Base-by-base conservation (phyloP, 2,329 filamentous ascomycete genomes). In the Epichloe hybrida region DNA sequence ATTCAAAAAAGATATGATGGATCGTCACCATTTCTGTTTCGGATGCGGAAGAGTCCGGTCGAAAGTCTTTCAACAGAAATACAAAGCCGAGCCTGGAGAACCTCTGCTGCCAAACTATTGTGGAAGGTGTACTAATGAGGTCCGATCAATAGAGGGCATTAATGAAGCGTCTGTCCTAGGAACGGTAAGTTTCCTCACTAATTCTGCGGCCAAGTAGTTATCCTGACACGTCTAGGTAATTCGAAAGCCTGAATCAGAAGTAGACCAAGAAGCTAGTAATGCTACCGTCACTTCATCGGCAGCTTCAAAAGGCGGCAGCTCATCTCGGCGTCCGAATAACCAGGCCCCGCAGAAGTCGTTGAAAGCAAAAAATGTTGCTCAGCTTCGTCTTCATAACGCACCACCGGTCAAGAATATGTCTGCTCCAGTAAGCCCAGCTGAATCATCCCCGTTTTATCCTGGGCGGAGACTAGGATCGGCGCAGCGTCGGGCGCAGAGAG, bases 1-100 rank as follows among this genome's bases (percentile, higher is more conserved):
- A 20, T 54, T 62, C 8, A 50, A 55, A 3, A 53, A 56, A 27
- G 59, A 58, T 1, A 46, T 61, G 35, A 53, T 57, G 9, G 55
- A 59, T 8, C 34, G 48, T 1, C 58, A 62, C 38, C 71, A 72
- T 49, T 66, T 74, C 20, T 77, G 74, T 57, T 69, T 57, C 15
- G 55, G 61, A 11, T 63, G 61, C 41, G 61, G 61, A 6, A 53
- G 55, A 21, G 60, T 54, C 3, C 50, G 61, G 39, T 63, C 61
- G 13, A 61, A 56, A 35, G 45, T 41, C 4, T 63, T 61, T 46
- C 60, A 62, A 5, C 50, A 54, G 4, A 50, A 46, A n/a, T 50
- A 62, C 21, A 41, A 49, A 46, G 15, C 55, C 11, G 44, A 54
- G 2, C 53, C 58, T 20, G 64, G 62, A 7, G 56, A 59, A 21